These are phyloP conservation scores for Lepidium didymum DNA, from an alignment of 345 rosid genomes.

Conservation along the genomic window DNA sequence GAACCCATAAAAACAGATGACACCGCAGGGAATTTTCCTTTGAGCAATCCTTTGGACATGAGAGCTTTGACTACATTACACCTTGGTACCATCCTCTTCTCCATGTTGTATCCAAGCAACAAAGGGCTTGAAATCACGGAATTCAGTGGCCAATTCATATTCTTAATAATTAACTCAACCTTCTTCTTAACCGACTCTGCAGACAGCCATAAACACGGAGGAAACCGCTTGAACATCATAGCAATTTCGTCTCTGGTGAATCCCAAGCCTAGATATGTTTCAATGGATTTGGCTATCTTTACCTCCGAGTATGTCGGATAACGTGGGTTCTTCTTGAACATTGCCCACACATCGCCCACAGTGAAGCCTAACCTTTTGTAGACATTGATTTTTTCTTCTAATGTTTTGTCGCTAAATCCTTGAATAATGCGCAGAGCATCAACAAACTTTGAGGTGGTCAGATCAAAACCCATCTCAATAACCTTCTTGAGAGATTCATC, in stretches of 20 bases:
- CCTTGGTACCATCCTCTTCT: slow-evolving; percentile 32
- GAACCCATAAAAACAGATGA: background rate
- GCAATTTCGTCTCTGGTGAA: slow-evolving; percentile 16
- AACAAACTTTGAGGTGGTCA: background rate
- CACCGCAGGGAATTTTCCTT: background rate
- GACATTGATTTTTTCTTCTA: background rate
- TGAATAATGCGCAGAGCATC: background rate
- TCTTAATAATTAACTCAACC: slow-evolving; percentile 25
- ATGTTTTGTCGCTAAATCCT: background rate
- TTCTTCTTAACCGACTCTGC: background rate
- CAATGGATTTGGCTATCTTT: slow-evolving; percentile 13
- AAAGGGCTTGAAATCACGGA: background rate
- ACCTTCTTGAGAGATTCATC: slow-evolving; percentile 2
- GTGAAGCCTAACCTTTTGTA: slow-evolving; percentile 25
- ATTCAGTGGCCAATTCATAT: slow-evolving; percentile 26
- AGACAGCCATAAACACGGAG: background rate
- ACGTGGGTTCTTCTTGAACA: background rate
- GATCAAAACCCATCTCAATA: slow-evolving; percentile 26
- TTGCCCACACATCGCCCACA: slow-evolving; percentile 1
- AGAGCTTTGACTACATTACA: slow-evolving; percentile 17
- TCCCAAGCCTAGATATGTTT: slow-evolving; percentile 15
- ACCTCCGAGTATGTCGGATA: background rate
- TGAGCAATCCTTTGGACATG: slow-evolving; percentile 3
- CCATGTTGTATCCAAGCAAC: slow-evolving; percentile 3
- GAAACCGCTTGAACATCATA: background rate